phyloP scores from a whole-genome alignment of 2,329 filamentous ascomycete species.

The Colletotrichum costaricense region DNA sequence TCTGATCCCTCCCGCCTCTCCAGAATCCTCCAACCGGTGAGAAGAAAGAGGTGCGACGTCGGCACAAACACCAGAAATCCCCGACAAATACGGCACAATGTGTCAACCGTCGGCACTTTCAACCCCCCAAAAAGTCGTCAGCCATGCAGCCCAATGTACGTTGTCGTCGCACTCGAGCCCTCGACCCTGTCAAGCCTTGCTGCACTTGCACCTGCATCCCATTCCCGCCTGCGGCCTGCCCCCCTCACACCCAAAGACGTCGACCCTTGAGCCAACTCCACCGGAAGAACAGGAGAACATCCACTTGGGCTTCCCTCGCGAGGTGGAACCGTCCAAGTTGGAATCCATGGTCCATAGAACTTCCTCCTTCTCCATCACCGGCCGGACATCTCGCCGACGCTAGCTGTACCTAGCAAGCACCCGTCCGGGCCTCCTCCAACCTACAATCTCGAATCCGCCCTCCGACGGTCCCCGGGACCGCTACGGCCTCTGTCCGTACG shows the following conservation, averaged over 20 bases:
- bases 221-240: constrained; percentile 14
- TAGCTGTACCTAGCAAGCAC: constrained; percentile 21
- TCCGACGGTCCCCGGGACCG: constrained; percentile 27
- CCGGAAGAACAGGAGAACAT: not conserved
- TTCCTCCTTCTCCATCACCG: constrained; percentile 9
- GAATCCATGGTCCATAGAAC: not conserved
- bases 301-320: constrained; percentile 18
- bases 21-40: constrained; percentile 17
- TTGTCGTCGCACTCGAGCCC: not conserved
- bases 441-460: constrained; percentile 10
- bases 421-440: constrained; percentile 26
- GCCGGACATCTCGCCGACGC: constrained; percentile 33
- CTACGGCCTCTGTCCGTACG: not conserved
- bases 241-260: not conserved
- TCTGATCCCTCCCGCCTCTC: constrained; percentile 14
- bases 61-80: constrained; percentile 6
- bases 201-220: constrained; percentile 14
- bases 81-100: constrained; percentile 16
- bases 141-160: constrained; percentile 22
- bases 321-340: constrained; percentile 1
- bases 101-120: constrained; percentile 27
- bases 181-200: constrained; percentile 30
- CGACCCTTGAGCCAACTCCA: constrained; percentile 18
- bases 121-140: constrained; percentile 1
- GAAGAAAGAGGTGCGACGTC: constrained; percentile 12